phyloP scores from a whole-genome alignment of 1,284 basidiomycete species.

The Xerocomus cyaneibrunnescens region DNA sequence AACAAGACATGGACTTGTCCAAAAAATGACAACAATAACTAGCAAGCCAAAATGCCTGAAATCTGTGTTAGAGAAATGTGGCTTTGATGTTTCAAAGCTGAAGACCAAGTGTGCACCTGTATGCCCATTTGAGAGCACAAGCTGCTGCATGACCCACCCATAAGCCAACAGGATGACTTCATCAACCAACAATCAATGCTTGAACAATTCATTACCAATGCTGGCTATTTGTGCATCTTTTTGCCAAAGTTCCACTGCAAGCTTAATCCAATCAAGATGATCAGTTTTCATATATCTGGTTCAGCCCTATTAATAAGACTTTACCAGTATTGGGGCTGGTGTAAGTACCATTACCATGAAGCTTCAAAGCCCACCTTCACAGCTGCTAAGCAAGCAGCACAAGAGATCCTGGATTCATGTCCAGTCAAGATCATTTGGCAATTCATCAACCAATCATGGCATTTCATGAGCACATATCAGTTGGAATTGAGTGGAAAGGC shows the following conservation, averaged over 20 bases:
- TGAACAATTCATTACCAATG: background rate
- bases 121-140: background rate
- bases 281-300: background rate
- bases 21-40: background rate
- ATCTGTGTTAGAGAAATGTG: background rate
- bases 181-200: background rate
- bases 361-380: background rate
- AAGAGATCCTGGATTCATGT: background rate
- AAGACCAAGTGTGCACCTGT: background rate
- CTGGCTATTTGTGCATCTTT: background rate
- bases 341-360: background rate
- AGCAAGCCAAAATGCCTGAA: background rate
- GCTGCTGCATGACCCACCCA: background rate
- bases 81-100: background rate
- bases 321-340: background rate
- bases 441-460: background rate
- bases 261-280: background rate
- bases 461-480: background rate
- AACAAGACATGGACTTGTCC: background rate
- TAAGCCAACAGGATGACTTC: constrained; percentile 1
- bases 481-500: background rate
- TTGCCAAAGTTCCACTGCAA: background rate
- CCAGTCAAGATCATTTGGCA: background rate
- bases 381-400: background rate
- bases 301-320: too few relatives aligned